Conservation (phyloP, 2,329 filamentous ascomycete genomes). For the Epichloe baconii region DNA sequence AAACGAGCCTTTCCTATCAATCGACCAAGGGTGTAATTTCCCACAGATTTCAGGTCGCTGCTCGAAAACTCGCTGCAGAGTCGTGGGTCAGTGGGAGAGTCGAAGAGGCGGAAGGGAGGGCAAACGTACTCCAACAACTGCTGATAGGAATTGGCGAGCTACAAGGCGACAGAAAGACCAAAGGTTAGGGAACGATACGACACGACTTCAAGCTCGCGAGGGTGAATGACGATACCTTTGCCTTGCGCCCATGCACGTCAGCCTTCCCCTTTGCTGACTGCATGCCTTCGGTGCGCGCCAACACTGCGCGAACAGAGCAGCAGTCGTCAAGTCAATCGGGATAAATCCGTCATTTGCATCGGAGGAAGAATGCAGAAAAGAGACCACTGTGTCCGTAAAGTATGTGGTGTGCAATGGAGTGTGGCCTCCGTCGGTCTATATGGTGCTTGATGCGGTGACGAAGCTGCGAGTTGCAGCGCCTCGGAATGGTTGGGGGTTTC, state of each 20-base stretch:
- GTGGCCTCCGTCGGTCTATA: not conserved
- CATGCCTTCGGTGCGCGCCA: constrained; percentile 28
- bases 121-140: constrained; percentile 75
- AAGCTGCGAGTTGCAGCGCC: not conserved
- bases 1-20: constrained; percentile 94
- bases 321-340: not conserved
- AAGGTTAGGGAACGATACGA: not conserved
- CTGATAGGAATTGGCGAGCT: constrained; percentile 96
- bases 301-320: constrained; percentile 2
- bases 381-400: not conserved
- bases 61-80: constrained; percentile 73
- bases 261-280: constrained; percentile 41
- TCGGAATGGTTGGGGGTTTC: too few species aligned
- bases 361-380: not conserved
- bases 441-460: not conserved
- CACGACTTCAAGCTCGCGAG: too few species aligned
- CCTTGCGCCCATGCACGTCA: constrained; percentile 47
- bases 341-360: not conserved
- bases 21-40: constrained; percentile 84
- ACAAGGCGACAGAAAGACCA: not conserved
- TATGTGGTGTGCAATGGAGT: not conserved
- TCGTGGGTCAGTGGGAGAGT: constrained; percentile 6
- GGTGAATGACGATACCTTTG: constrained; percentile 32
- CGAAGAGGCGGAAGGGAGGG: not conserved
- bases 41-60: constrained; percentile 80